Evolutionary conservation across 345 rosid species (phyloP).

Genomic region (Eucalyptus victrix): DNA sequence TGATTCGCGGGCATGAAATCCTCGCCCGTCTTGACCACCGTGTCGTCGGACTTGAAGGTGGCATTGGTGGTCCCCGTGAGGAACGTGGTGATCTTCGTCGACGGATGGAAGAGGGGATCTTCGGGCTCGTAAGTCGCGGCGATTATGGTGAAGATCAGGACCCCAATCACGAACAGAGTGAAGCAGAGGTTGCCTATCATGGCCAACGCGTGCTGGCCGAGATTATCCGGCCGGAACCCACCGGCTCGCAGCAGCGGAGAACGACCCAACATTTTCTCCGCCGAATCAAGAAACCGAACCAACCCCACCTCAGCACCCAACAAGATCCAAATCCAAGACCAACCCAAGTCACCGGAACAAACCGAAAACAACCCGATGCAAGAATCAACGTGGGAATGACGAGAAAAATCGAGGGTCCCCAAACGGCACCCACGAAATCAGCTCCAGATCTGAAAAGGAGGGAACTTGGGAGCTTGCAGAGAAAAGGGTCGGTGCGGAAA

Average conservation of each 20-base stretch:
- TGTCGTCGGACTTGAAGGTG: constrained; percentile 61
- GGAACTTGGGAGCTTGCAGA: neutral
- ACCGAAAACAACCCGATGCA: neutral
- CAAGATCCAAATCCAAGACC: neutral
- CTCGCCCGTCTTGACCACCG: constrained; percentile 76
- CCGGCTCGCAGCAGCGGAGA: constrained; percentile 30
- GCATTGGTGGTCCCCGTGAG: constrained; percentile 75
- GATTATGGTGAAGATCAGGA: constrained; percentile 77
- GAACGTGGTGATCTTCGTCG: constrained; percentile 67
- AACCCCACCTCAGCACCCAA: neutral
- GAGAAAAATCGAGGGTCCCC: neutral
- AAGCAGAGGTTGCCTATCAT: constrained; percentile 83
- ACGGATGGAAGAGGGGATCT: constrained; percentile 80
- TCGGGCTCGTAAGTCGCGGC: constrained; percentile 92
- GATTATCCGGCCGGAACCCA: constrained; percentile 65
- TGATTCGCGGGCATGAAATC: constrained; percentile 77
- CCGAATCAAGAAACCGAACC: neutral
- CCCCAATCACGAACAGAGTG: constrained; percentile 68
- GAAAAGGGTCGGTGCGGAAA: neutral
- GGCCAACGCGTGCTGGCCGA: constrained; percentile 70
- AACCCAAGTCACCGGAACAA: neutral
- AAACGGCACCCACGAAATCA: neutral
- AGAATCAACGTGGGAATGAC: neutral
- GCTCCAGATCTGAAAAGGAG: neutral
- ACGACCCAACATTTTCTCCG: constrained; percentile 41